These are phyloP conservation scores for Spathaspora sp. DNA, from an alignment of 805 yeast species.

Conservation along the genomic window DNA sequence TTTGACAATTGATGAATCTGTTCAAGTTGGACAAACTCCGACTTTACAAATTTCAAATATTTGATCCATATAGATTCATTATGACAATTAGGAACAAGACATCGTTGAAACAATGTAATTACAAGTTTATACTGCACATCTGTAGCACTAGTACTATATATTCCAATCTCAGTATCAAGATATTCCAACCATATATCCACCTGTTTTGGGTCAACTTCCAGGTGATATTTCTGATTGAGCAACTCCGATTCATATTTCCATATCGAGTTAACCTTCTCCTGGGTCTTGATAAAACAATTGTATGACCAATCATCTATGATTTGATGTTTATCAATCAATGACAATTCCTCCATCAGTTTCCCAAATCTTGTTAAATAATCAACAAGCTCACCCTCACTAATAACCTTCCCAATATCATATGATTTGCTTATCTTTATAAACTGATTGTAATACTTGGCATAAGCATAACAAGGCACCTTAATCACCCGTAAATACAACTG, in stretches of 20 bases:
- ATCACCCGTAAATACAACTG: conserved; percentile 43
- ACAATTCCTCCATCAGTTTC: conserved; percentile 21
- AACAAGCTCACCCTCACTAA: too few relatives aligned
- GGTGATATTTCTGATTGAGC: conserved; percentile 53
- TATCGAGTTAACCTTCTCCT: conserved; percentile 48
- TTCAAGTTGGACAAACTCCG: conserved; percentile 17
- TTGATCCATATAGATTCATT: conserved; percentile 64
- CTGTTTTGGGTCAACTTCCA: conserved; percentile 40
- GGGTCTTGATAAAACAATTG: conserved; percentile 43
- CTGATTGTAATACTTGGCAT: conserved; percentile 67
- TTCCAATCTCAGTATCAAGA: conserved; percentile 23
- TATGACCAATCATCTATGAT: conserved; percentile 43
- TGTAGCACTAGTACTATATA: background rate
- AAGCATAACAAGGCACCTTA: conserved; percentile 77
- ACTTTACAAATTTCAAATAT: conserved; percentile 51
- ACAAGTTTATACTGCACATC: conserved; percentile 26
- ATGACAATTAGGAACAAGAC: conserved; percentile 64
- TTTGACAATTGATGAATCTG: conserved; percentile 43
- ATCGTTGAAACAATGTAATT: conserved; percentile 61
- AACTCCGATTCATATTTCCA: conserved; percentile 75
- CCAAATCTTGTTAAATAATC: conserved; percentile 20
- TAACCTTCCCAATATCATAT: too few relatives aligned
- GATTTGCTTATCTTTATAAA: conserved; percentile 36
- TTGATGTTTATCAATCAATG: conserved; percentile 36
- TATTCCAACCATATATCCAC: conserved; percentile 62